A percentile compares a stretch with the other conserved stretches of the same genome.
Evolutionary conservation across 805 yeast species (phyloP).

Genomic region (Kodamaea kaohsiungensis): DNA sequence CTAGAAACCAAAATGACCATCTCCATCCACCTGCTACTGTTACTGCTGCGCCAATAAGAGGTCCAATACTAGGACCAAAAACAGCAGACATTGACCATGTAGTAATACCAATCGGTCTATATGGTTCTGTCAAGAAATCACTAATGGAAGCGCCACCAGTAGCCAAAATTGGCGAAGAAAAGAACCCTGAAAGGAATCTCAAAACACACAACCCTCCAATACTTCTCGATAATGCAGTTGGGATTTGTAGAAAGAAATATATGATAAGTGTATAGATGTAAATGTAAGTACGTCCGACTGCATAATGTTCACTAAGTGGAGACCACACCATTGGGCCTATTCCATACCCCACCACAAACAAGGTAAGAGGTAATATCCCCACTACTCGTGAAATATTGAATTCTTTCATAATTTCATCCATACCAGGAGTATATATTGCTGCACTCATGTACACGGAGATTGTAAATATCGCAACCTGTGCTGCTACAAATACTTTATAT

Average conservation of each 20-base stretch:
- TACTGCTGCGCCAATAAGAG: slow-evolving; percentile 53
- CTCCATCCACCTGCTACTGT: slow-evolving; percentile 48
- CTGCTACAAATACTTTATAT: slow-evolving; percentile 39
- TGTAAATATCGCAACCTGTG: slow-evolving; percentile 46
- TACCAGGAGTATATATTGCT: slow-evolving; percentile 56
- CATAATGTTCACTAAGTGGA: slow-evolving; percentile 58
- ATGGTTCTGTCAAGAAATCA: slow-evolving; percentile 46
- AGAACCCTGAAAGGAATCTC: slow-evolving; percentile 54
- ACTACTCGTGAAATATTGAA: slow-evolving; percentile 45
- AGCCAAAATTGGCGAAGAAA: slow-evolving; percentile 46
- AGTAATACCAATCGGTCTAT: slow-evolving; percentile 48
- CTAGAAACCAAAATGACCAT: slow-evolving; percentile 55
- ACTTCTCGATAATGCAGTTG: slow-evolving; percentile 53
- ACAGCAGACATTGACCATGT: slow-evolving; percentile 56
- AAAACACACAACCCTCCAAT: slow-evolving; percentile 52
- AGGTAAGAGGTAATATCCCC: slow-evolving; percentile 52
- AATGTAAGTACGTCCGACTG: slow-evolving; percentile 53
- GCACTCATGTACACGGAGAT: slow-evolving; percentile 58
- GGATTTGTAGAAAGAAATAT: slow-evolving; percentile 54
- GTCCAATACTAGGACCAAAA: slow-evolving; percentile 57
- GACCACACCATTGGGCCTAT: slow-evolving; percentile 60
- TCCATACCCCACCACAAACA: slow-evolving; percentile 63
- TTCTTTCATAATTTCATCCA: slow-evolving; percentile 42
- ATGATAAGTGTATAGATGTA: slow-evolving; percentile 48
- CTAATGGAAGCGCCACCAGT: slow-evolving; percentile 60